Evolutionary conservation across 169 alveolate species (phyloP).

Genomic region (Neospora caninum): DNA sequence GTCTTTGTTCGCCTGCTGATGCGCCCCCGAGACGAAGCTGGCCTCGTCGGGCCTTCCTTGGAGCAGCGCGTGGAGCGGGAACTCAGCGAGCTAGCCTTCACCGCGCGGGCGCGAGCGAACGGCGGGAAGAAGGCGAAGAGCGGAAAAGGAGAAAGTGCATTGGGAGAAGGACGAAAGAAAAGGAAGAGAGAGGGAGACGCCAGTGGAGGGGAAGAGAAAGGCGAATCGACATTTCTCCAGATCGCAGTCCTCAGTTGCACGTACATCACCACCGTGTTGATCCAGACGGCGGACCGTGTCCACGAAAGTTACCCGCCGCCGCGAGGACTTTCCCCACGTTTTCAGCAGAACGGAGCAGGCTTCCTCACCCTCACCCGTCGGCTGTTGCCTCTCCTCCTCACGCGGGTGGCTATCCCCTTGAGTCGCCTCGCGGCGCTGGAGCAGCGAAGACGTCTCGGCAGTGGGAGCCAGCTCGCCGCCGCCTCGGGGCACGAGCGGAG

Average conservation of each 20-base stretch:
- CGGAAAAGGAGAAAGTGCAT: neutral
- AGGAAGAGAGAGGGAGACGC: neutral
- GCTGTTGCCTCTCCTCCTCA: neutral
- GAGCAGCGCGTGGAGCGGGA: neutral
- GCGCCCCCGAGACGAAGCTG: neutral
- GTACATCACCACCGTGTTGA: conserved; percentile 10
- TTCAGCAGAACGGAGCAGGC: neutral
- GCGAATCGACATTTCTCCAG: neutral
- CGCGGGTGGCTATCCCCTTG: neutral
- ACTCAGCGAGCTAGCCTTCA: too few species aligned
- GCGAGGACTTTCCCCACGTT: neutral
- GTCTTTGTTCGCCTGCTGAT: neutral
- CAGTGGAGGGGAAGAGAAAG: neutral
- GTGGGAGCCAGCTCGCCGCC: neutral
- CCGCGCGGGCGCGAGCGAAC: neutral
- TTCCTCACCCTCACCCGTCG: neutral
- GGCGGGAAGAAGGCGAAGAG: conserved; percentile 4
- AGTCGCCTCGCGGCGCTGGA: neutral
- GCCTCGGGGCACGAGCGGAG: neutral
- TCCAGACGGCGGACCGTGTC: neutral
- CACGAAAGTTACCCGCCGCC: neutral
- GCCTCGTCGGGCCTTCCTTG: neutral
- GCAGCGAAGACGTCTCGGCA: neutral
- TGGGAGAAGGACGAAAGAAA: neutral
- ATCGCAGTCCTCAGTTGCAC: neutral